Evolutionary conservation across 2,329 filamentous ascomycete genomes (phyloP).

Genomic region (Dendrostoma leiphaemia): DNA sequence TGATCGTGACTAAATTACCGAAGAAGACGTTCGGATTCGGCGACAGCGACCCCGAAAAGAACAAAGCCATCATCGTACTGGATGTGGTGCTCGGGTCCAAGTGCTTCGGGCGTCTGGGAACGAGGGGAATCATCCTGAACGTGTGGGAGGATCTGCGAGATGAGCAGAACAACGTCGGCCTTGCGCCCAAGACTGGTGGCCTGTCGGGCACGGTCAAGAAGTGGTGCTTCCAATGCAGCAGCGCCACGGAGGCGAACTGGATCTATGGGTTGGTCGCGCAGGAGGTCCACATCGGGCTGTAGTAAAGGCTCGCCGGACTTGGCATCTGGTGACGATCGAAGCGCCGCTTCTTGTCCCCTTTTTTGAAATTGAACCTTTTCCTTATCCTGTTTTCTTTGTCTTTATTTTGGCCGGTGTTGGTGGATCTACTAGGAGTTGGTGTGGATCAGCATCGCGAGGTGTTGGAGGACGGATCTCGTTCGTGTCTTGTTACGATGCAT

Average conservation of each 20-base stretch:
- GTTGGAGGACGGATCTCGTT: constrained; percentile 12
- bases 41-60: constrained; percentile 39
- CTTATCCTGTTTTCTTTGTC: constrained; percentile 15
- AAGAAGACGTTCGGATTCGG: constrained; percentile 40
- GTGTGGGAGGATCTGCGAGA: constrained; percentile 78
- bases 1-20: constrained; percentile 73
- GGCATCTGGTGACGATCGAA: not conserved
- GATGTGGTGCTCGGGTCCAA: constrained; percentile 83
- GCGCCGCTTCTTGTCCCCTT: not conserved
- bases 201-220: constrained; percentile 57
- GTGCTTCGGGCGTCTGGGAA: constrained; percentile 80
- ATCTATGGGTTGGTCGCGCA: constrained; percentile 56
- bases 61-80: constrained; percentile 62
- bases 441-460: constrained; percentile 14
- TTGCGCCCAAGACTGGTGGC: constrained; percentile 49
- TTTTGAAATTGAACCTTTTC: not conserved
- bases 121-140: constrained; percentile 83
- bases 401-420: constrained; percentile 1
- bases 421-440: not conserved
- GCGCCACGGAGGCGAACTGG: constrained; percentile 51
- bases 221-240: constrained; percentile 63
- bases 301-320: not conserved
- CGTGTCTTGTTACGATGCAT: constrained; percentile 10
- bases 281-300: constrained; percentile 43
- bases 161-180: constrained; percentile 54